These are phyloP conservation scores for Corylus heterophylla DNA, from an alignment of 306 rosid species.

Conservation along the genomic window DNA sequence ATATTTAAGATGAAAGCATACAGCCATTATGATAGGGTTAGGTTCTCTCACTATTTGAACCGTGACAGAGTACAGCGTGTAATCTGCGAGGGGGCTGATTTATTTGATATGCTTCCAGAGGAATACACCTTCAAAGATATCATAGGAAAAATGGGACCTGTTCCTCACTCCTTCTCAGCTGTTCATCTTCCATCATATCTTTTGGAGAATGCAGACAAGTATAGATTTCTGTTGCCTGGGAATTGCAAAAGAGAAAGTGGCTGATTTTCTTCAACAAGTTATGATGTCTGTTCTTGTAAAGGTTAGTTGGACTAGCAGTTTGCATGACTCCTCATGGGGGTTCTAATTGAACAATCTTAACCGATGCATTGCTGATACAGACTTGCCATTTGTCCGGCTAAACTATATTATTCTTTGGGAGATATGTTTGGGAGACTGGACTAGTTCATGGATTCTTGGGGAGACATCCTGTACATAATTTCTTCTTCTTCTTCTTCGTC, in stretches of 20 bases:
- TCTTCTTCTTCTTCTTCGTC: background rate
- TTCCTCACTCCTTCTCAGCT: constrained; percentile 94
- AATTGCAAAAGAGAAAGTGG: constrained; percentile 69
- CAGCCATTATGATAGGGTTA: constrained; percentile 88
- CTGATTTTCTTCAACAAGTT: constrained; percentile 33
- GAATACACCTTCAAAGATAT: constrained; percentile 96
- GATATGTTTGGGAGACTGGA: constrained; percentile 47
- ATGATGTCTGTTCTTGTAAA: constrained; percentile 40
- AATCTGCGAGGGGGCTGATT: constrained; percentile 78
- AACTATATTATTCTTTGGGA: constrained; percentile 58
- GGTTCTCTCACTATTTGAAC: constrained; percentile 76
- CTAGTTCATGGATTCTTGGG: constrained; percentile 53
- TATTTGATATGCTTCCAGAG: constrained; percentile 97
- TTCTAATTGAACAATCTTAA: constrained; percentile 41
- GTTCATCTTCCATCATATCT: constrained; percentile 94
- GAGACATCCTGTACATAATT: constrained; percentile 65
- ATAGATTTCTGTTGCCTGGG: constrained; percentile 91
- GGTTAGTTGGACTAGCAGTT: constrained; percentile 46
- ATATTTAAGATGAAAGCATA: constrained; percentile 96
- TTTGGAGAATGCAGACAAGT: constrained; percentile 75
- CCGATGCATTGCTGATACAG: constrained; percentile 40
- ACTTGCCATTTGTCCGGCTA: constrained; percentile 45
- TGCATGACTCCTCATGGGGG: constrained; percentile 48
- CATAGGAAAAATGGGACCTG: constrained; percentile 96
- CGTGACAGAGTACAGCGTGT: constrained; percentile 76